Percentiles rank a stretch among this genome's conserved stretches.
Conservation (phyloP, 495 filamentous ascomycete species). For the Friedmanniomyces endolithicus region DNA sequence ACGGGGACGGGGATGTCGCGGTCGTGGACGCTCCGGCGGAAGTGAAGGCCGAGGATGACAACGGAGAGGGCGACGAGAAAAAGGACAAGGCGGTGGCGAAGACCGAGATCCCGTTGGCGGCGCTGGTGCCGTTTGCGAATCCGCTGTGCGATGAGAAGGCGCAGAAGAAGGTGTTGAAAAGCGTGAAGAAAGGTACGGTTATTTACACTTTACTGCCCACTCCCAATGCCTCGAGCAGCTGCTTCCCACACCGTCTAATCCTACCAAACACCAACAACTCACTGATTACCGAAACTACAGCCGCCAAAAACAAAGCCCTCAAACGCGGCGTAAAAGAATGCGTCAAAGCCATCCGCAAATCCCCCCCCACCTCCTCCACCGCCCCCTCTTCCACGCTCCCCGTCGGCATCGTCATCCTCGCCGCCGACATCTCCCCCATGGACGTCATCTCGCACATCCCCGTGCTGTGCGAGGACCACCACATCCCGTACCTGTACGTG, state of each 20-base stretch:
- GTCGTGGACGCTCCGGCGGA: background rate
- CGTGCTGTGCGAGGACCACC: constrained; percentile 93
- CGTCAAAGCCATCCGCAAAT: constrained; percentile 91
- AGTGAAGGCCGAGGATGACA: constrained; percentile 12
- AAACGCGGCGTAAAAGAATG: constrained; percentile 97
- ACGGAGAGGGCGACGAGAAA: constrained; percentile 4
- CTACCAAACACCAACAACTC: background rate
- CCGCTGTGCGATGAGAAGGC: constrained; percentile 84
- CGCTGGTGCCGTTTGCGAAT: constrained; percentile 83
- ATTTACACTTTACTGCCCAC: constrained; percentile 6
- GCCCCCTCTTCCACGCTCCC: constrained; percentile 33
- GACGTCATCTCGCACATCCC: constrained; percentile 96
- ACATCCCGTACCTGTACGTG: constrained; percentile 87
- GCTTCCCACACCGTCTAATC: too few species aligned
- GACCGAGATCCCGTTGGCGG: constrained; percentile 40
- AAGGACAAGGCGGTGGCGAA: constrained; percentile 1
- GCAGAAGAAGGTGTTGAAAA: constrained; percentile 85
- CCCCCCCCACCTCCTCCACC: constrained; percentile 39
- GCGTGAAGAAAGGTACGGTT: constrained; percentile 78
- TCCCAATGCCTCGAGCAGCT: background rate
- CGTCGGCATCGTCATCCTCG: constrained; percentile 73
- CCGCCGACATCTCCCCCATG: constrained; percentile 92
- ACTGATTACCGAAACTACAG: constrained; percentile 35
- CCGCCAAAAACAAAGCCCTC: constrained; percentile 81
- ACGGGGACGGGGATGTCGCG: constrained; percentile 7